phyloP scores from a whole-genome alignment of 768 basidiomycete genomes.

The Hypholoma sublateritium region DNA sequence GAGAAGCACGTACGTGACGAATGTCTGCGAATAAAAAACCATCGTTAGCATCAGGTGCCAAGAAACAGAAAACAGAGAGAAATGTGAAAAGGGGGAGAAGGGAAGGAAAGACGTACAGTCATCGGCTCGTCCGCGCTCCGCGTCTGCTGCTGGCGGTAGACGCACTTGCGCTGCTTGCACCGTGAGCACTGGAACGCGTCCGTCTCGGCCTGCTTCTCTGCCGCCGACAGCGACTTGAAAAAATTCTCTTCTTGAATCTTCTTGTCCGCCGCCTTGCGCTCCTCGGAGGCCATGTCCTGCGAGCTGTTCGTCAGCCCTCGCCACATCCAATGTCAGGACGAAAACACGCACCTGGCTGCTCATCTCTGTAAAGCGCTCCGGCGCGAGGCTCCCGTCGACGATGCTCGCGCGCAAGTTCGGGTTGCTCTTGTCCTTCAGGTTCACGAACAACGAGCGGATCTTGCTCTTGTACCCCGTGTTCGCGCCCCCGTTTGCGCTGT shows the following conservation, averaged over 20 bases:
- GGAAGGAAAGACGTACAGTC: conserved; percentile 47
- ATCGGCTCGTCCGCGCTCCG: conserved; percentile 98
- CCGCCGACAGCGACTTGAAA: conserved; percentile 88
- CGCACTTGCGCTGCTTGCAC: conserved; percentile 93
- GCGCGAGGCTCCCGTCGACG: conserved; percentile 75
- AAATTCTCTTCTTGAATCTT: conserved; percentile 85
- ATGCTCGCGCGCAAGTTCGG: conserved; percentile 82
- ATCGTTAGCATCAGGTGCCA: not conserved
- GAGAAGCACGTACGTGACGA: conserved; percentile 16
- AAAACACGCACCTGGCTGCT: conserved; percentile 61
- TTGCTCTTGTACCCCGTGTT: conserved; percentile 66
- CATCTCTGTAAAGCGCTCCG: conserved; percentile 77
- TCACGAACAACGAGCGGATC: conserved; percentile 87
- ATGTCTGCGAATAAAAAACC: conserved; percentile 11
- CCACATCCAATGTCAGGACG: not conserved
- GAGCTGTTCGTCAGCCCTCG: not conserved
- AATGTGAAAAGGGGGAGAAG: not conserved
- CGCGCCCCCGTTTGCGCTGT: conserved; percentile 40
- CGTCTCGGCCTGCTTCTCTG: conserved; percentile 90
- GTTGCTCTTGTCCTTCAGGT: conserved; percentile 95
- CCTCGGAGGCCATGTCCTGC: conserved; percentile 96
- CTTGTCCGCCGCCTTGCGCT: conserved; percentile 79
- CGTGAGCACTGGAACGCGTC: conserved; percentile 96
- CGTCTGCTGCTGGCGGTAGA: conserved; percentile 95
- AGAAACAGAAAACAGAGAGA: no score